Evolutionary conservation across 1,139 yeast species (phyloP).

Genomic region (Blastobotrys arbuscula): DNA sequence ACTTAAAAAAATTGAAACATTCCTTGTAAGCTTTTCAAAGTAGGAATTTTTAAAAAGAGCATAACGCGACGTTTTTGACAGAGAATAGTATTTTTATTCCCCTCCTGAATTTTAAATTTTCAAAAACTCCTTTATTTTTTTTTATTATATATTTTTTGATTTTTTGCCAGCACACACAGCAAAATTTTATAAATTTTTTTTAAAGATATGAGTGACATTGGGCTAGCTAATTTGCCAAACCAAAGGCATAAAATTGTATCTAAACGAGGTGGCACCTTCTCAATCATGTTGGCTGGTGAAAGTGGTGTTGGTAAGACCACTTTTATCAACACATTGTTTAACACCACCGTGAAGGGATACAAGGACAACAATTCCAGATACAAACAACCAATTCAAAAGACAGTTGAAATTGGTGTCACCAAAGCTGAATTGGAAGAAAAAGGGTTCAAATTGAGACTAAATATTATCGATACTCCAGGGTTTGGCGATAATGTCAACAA

Average conservation of each 20-base stretch:
- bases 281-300: slow-evolving; percentile 94
- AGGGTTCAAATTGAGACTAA: slow-evolving; percentile 77
- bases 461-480: slow-evolving; percentile 94
- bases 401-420: slow-evolving; percentile 85
- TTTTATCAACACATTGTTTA: slow-evolving; percentile 81
- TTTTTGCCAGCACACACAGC: no score
- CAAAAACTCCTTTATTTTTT: neutral
- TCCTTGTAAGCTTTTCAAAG: no score
- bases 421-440: slow-evolving; percentile 92
- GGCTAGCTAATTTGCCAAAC: slow-evolving; percentile 86
- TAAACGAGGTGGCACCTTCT: slow-evolving; percentile 82
- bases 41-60: no score
- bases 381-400: slow-evolving; percentile 68
- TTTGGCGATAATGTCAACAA: slow-evolving; percentile 96
- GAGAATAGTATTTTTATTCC: neutral
- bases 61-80: no score
- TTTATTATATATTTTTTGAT: neutral
- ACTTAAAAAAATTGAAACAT: no score
- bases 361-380: slow-evolving; percentile 63
- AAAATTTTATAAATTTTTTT: neutral
- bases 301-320: slow-evolving; percentile 89
- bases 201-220: slow-evolving; percentile 40
- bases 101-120: neutral
- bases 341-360: slow-evolving; percentile 53
- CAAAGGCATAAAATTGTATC: slow-evolving; percentile 92